phyloP scores from a whole-genome alignment of 2,329 filamentous ascomycete genomes.

The Nothopassalora personata region DNA sequence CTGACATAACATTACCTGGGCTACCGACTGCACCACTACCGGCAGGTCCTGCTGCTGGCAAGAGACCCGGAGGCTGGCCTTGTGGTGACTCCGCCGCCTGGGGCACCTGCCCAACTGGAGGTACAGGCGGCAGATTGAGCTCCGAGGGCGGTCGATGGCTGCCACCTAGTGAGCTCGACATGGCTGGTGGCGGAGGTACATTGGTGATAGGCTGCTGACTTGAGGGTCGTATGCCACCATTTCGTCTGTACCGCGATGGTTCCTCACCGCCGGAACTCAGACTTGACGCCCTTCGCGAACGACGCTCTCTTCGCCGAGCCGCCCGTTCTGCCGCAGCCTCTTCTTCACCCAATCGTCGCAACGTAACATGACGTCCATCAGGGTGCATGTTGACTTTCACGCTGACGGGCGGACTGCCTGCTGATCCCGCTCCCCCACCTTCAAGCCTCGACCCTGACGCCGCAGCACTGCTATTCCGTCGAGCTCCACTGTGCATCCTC shows the following conservation, averaged over 20 bases:
- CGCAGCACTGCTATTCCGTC: slow-evolving; percentile 18
- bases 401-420: slow-evolving; percentile 53
- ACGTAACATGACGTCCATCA: slow-evolving; percentile 58
- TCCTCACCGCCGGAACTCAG: slow-evolving; percentile 36
- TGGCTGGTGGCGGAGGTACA: slow-evolving; percentile 28
- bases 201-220: slow-evolving; percentile 29
- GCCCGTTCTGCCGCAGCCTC: slow-evolving; percentile 58
- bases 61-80: slow-evolving; percentile 3
- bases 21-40: slow-evolving; percentile 26
- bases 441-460: slow-evolving; percentile 15
- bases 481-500: slow-evolving; percentile 15
- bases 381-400: slow-evolving; percentile 62
- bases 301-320: slow-evolving; percentile 46
- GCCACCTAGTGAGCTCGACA: slow-evolving; percentile 22
- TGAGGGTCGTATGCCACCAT: slow-evolving; percentile 20
- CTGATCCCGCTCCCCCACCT: slow-evolving; percentile 25
- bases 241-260: slow-evolving; percentile 17
- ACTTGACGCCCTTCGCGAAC: slow-evolving; percentile 31
- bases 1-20: slow-evolving; percentile 39
- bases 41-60: slow-evolving; percentile 20
- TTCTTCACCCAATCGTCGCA: slow-evolving; percentile 56
- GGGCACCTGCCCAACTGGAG: slow-evolving; percentile 9
- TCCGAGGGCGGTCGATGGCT: slow-evolving; percentile 23
- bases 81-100: slow-evolving; percentile 12
- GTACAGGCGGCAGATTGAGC: slow-evolving; percentile 27